Evolutionary conservation across 306 rosid species (phyloP).

Genomic region (Vicia faba): DNA sequence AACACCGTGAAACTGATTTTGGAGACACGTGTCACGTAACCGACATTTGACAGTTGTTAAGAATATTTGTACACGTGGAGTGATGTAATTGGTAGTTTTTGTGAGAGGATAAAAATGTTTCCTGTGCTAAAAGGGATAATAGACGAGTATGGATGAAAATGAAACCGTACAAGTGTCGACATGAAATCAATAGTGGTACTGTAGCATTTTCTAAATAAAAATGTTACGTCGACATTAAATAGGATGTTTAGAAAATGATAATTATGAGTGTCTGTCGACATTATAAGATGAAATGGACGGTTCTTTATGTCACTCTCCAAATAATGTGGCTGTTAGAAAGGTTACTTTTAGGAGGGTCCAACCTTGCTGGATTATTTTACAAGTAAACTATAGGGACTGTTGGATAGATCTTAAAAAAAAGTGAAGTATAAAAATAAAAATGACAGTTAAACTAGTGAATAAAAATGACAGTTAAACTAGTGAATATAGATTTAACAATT

Average conservation of each 20-base stretch:
- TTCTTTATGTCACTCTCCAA: slow-evolving; percentile 18
- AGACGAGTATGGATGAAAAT: neutral
- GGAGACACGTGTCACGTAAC: slow-evolving; percentile 38
- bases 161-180: slow-evolving; percentile 26
- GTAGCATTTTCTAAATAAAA: neutral
- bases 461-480: too few species aligned
- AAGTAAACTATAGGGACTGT: neutral
- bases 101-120: neutral
- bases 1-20: neutral
- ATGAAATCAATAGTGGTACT: neutral
- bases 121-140: neutral
- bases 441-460: too few species aligned
- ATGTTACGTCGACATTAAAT: too few species aligned
- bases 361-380: neutral
- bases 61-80: slow-evolving; percentile 27
- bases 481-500: too few species aligned
- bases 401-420: too few species aligned
- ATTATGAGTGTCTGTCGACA: neutral
- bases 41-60: slow-evolving; percentile 44
- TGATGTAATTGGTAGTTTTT: neutral
- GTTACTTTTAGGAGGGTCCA: neutral
- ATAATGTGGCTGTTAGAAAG: slow-evolving; percentile 26
- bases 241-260: neutral
- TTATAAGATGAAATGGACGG: too few species aligned
- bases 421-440: too few species aligned